Evolutionary conservation across 257 asterid genomes (phyloP).

Genomic region (Ballota nigra): DNA sequence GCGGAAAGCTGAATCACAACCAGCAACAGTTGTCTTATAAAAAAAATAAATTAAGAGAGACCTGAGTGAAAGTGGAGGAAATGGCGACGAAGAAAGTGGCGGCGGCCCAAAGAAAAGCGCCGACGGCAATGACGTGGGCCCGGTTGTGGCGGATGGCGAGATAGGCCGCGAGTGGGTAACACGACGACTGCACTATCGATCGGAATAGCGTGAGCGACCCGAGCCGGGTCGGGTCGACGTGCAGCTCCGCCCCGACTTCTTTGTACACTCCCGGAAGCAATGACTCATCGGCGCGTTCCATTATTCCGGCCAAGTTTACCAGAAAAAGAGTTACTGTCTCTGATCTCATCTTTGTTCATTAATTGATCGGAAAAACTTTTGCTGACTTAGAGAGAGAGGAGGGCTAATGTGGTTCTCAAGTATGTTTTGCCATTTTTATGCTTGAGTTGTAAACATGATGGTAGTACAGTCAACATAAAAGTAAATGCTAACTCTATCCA

Average conservation of each 20-base stretch:
- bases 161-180: constrained; percentile 86
- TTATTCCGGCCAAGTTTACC: constrained; percentile 74
- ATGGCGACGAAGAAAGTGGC: constrained; percentile 64
- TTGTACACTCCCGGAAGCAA: constrained; percentile 81
- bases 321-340: constrained; percentile 60
- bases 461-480: too few relatives aligned
- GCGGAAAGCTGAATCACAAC: too few relatives aligned
- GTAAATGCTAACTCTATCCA: too few relatives aligned
- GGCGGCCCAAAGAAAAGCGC: constrained; percentile 91
- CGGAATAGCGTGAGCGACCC: constrained; percentile 74
- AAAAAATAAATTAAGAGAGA: too few relatives aligned
- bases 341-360: constrained; percentile 29
- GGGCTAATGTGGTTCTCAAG: too few relatives aligned
- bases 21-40: too few relatives aligned
- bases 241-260: constrained; percentile 78
- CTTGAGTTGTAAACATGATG: too few relatives aligned
- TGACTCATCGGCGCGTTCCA: constrained; percentile 89
- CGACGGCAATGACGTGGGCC: constrained; percentile 61
- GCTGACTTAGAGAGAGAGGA: too few relatives aligned
- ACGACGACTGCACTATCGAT: constrained; percentile 72
- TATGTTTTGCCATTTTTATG: too few relatives aligned
- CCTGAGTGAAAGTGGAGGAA: constrained; percentile 74
- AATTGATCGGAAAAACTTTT: too few relatives aligned
- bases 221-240: constrained; percentile 76
- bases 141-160: constrained; percentile 75